Percentiles rank a stretch among this genome's conserved stretches.
These are phyloP conservation scores for Zhuliangozyma blackwelliae DNA, from an alignment of 1,139 yeast genomes.

Conservation along the genomic window DNA sequence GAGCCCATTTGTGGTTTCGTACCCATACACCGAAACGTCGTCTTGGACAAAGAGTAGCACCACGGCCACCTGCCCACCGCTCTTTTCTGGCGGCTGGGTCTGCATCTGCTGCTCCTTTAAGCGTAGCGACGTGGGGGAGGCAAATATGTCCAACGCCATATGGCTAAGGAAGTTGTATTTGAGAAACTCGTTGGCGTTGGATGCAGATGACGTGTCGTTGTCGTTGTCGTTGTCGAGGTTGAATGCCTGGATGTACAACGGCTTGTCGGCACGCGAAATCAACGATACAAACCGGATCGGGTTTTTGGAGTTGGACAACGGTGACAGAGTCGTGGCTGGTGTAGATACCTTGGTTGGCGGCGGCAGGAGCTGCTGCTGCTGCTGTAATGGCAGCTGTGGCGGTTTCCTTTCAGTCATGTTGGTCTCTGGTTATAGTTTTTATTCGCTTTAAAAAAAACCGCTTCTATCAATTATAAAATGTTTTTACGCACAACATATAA, in stretches of 20 bases:
- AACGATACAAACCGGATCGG: constrained; percentile 46
- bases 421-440: background rate
- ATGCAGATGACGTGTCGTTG: constrained; percentile 5
- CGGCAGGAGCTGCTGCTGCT: background rate
- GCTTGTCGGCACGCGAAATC: constrained; percentile 53
- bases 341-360: background rate
- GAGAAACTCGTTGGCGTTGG: constrained; percentile 40
- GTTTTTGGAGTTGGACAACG: background rate
- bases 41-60: constrained; percentile 56
- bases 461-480: no score
- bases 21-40: constrained; percentile 57
- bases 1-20: constrained; percentile 57
- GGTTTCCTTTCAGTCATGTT: background rate
- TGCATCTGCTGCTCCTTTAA: constrained; percentile 40
- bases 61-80: constrained; percentile 18
- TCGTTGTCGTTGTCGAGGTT: constrained; percentile 18
- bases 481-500: no score
- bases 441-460: background rate
- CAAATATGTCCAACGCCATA: constrained; percentile 62
- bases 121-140: constrained; percentile 45
- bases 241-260: constrained; percentile 56
- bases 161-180: constrained; percentile 62
- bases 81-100: constrained; percentile 11
- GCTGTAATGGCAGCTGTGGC: background rate
- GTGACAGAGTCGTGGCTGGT: background rate